phyloP scores from a whole-genome alignment of 2,329 filamentous ascomycete genomes.

The Simplicillium sp. region DNA sequence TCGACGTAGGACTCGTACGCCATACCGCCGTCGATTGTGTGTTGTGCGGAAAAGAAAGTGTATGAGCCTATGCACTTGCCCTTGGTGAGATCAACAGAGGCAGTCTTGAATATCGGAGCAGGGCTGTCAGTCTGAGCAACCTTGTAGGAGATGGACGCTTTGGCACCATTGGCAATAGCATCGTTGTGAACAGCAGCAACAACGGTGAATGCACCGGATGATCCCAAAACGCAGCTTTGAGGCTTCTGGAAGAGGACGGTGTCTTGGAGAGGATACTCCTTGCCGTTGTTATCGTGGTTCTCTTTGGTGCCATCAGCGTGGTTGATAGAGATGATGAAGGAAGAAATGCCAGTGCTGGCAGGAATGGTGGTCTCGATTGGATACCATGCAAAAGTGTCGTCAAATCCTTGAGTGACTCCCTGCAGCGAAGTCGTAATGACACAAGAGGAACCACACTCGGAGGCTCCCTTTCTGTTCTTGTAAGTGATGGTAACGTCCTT shows the following conservation, averaged over 20 bases:
- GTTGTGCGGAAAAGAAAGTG: constrained; percentile 34
- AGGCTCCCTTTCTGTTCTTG: constrained; percentile 42
- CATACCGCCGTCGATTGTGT: constrained; percentile 32
- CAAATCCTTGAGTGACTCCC: constrained; percentile 44
- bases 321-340: constrained; percentile 46
- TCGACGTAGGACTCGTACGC: constrained; percentile 36
- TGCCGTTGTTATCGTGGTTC: constrained; percentile 47
- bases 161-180: constrained; percentile 27
- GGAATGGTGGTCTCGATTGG: constrained; percentile 41
- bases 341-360: constrained; percentile 49
- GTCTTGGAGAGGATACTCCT: constrained; percentile 44
- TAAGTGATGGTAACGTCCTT: constrained; percentile 41
- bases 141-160: constrained; percentile 34
- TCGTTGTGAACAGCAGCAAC: constrained; percentile 41
- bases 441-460: constrained; percentile 32
- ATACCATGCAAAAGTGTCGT: constrained; percentile 50
- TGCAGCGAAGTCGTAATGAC: constrained; percentile 34
- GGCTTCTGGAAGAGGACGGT: constrained; percentile 43
- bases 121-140: constrained; percentile 28
- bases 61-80: constrained; percentile 36
- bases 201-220: constrained; percentile 31
- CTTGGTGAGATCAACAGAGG: constrained; percentile 28
- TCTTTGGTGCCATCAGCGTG: constrained; percentile 34
- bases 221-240: constrained; percentile 44
- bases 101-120: constrained; percentile 28